Conservation (phyloP, 176 grass and related monocot genomes). For the Musa beccarii region DNA sequence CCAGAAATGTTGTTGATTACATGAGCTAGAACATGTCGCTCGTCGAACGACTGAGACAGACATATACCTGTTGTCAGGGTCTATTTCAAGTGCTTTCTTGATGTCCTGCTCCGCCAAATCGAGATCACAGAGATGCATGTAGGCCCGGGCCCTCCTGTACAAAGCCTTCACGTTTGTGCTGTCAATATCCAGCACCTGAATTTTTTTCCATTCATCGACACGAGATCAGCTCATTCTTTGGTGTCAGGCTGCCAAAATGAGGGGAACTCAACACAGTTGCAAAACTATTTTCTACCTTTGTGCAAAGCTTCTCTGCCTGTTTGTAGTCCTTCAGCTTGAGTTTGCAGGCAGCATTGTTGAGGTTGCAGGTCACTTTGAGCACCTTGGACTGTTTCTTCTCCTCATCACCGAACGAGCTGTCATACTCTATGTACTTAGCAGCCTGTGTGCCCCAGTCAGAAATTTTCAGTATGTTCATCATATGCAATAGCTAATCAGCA, state of each 20-base stretch:
- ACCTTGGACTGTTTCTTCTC: constrained; percentile 54
- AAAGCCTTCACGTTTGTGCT: constrained; percentile 70
- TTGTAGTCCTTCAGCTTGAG: constrained; percentile 68
- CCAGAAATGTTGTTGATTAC: background rate
- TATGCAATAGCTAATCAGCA: too few relatives aligned
- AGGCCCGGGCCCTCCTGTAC: constrained; percentile 69
- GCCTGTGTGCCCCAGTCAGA: constrained; percentile 21
- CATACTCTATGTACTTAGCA: constrained; percentile 50
- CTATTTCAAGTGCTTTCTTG: constrained; percentile 73
- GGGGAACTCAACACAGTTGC: background rate
- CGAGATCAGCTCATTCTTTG: constrained; percentile 2
- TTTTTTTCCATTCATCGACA: constrained; percentile 8
- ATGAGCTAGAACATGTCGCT: background rate
- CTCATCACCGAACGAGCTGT: constrained; percentile 68
- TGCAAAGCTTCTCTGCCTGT: constrained; percentile 67
- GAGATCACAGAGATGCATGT: constrained; percentile 57
- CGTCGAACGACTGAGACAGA: background rate
- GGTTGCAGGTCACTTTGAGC: constrained; percentile 70
- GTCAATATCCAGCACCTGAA: constrained; percentile 71
- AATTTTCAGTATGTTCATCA: too few relatives aligned
- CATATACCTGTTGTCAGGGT: constrained; percentile 79
- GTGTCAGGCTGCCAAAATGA: background rate
- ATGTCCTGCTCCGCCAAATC: constrained; percentile 77
- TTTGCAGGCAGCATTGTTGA: constrained; percentile 84
- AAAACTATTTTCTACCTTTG: constrained; percentile 30